Percentiles rank a stretch among this genome's conserved stretches.
Evolutionary conservation across 116 monocot genomes (phyloP).

Genomic region (Dioscorea cayenensis): DNA sequence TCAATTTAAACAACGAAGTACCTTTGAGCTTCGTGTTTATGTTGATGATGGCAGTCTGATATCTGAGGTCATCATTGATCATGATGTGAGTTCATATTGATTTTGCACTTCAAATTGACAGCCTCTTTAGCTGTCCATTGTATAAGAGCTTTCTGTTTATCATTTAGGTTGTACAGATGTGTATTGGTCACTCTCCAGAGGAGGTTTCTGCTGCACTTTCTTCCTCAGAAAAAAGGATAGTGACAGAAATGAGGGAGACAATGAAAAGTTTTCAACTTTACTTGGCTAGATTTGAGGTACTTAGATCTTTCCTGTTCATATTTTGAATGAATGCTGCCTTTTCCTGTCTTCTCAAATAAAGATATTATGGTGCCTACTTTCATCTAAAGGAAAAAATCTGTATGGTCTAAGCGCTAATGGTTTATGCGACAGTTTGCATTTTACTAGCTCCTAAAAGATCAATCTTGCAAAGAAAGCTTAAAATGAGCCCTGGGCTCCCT

Average conservation of each 20-base stretch:
- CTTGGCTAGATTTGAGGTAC: conserved; percentile 82
- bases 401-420: neutral
- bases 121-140: conserved; percentile 2
- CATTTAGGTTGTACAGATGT: conserved; percentile 60
- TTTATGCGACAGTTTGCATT: too few relatives aligned
- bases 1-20: conserved; percentile 46
- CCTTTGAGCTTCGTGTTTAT: conserved; percentile 68
- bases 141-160: neutral
- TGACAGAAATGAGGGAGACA: conserved; percentile 47
- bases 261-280: conserved; percentile 76
- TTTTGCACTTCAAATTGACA: neutral
- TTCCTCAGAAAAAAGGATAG: conserved; percentile 43
- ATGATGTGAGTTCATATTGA: conserved; percentile 40
- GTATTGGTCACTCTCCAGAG: conserved; percentile 64
- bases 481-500: too few relatives aligned
- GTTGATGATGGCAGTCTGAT: conserved; percentile 95
- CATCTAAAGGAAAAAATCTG: neutral
- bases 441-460: too few relatives aligned
- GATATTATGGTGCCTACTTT: neutral
- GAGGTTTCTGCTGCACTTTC: conserved; percentile 62
- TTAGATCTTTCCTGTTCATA: neutral
- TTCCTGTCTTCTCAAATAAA: neutral
- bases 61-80: conserved; percentile 69
- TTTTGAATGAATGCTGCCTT: neutral
- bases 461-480: too few relatives aligned